These are phyloP conservation scores for Neofusicoccum laricinum DNA, from an alignment of 2,329 filamentous ascomycete genomes.

Conservation along the genomic window DNA sequence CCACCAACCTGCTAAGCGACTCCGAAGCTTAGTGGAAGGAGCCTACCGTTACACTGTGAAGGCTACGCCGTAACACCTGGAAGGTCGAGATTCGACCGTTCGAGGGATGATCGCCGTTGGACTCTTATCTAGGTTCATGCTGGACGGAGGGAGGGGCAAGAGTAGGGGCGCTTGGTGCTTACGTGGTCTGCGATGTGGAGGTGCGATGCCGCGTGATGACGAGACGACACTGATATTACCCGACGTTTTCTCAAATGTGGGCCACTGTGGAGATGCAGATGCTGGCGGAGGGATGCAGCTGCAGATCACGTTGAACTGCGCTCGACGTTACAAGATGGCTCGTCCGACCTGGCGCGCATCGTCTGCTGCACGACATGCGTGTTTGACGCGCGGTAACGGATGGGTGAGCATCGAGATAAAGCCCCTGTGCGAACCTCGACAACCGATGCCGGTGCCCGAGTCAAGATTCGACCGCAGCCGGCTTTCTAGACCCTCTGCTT, in stretches of 20 bases:
- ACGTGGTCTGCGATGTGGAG: not conserved
- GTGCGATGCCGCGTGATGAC: no score
- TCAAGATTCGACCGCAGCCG: not conserved
- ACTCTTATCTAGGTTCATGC: not conserved
- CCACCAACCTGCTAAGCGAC: no score
- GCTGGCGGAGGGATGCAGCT: no score
- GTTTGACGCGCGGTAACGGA: not conserved
- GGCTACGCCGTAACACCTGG: no score
- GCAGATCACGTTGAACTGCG: no score
- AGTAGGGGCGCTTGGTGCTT: not conserved
- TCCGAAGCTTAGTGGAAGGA: no score
- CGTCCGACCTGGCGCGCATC: not conserved
- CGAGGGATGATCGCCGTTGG: not conserved
- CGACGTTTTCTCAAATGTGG: not conserved
- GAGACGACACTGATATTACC: not conserved
- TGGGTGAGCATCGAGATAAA: not conserved
- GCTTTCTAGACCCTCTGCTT: not conserved
- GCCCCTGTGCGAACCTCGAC: not conserved
- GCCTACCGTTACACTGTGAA: no score
- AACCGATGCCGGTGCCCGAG: not conserved
- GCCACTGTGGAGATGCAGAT: not conserved
- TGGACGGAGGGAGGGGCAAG: not conserved
- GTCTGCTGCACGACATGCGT: not conserved
- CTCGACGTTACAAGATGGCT: no score
- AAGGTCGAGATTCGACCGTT: not conserved